Base-by-base conservation (phyloP, 225 moss, liverwort and hornwort genomes). In the Neckera pumila region DNA sequence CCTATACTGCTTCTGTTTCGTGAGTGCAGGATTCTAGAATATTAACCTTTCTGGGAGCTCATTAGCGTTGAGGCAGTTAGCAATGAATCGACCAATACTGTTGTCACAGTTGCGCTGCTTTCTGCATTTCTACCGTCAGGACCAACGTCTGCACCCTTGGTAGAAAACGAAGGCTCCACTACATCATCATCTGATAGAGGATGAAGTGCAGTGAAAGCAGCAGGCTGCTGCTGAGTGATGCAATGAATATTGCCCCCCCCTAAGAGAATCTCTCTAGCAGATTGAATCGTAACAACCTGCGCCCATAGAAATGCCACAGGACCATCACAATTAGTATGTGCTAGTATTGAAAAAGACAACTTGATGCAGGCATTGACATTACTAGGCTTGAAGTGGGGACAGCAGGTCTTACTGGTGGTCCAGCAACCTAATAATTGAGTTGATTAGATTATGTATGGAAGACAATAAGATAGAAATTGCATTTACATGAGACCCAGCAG, bases 191-290 rank as follows among this genome's bases (percentile, higher is more conserved):
- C 74, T 77, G 87, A 65, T 45, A 91, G 77, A 33, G 90, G 81
- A 72, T 90, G 84, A 40, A 91, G 80, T 42, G 91, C 88, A 90
- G 76, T 85, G 71, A 90, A 89, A 34, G 90, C 91, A 85, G 95
- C 93, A 85, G 98, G 97, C 91, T 98, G 98, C 81, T 98, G 98
- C 90, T 98, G 97, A 25, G 98, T 98, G 85, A 96, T 97, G 92
- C 98, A 98, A 90, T 98, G 98, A 64, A 98, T 91, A 60, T 98
- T 98, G 69, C 98, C 98, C 42, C 98, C 98, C 82, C 97, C 96
- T 61, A 98, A 92, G 62, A 93, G 78, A 69, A 98, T 95, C 87
- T 98, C 98, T 76, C 97, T 92, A 34, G 93, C 98, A 90, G 90
- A 92, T 80, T 92, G 86, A 80, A 97, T 93, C 94, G 94, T 95